These are phyloP conservation scores for Chamaecrista fasciculata DNA, from an alignment of 306 rosid species.

Conservation along the genomic window DNA sequence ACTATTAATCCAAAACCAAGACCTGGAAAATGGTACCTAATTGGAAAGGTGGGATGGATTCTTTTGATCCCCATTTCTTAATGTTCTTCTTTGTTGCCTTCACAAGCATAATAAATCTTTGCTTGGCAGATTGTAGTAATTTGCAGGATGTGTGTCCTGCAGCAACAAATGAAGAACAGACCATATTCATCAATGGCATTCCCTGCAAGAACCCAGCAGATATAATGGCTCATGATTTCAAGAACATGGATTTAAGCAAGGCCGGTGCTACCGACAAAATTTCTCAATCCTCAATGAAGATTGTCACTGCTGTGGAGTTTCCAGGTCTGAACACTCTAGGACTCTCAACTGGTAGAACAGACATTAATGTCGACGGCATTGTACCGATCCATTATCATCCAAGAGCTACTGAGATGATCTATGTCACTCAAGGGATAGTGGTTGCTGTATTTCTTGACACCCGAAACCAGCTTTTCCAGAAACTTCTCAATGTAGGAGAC, in stretches of 20 bases:
- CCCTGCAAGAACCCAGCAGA: conserved; percentile 65
- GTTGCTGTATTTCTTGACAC: conserved; percentile 71
- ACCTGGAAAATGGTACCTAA: conserved; percentile 13
- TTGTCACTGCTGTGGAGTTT: conserved; percentile 58
- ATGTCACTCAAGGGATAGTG: conserved; percentile 53
- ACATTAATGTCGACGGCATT: conserved; percentile 48
- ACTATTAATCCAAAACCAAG: conserved; percentile 7
- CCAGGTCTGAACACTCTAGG: conserved; percentile 75
- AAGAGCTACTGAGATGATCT: conserved; percentile 74
- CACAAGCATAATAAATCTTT: conserved; percentile 28
- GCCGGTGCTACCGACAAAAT: conserved; percentile 38
- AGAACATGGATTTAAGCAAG: conserved; percentile 35
- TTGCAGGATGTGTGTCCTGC: conserved; percentile 73
- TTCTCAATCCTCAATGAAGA: conserved; percentile 41
- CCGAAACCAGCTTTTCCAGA: conserved; percentile 46
- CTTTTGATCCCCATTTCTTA: conserved; percentile 18
- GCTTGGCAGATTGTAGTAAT: conserved; percentile 49
- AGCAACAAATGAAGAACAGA: conserved; percentile 36
- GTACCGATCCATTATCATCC: conserved; percentile 66
- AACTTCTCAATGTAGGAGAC: conserved; percentile 52
- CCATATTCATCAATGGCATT: conserved; percentile 71
- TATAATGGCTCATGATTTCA: conserved; percentile 61
- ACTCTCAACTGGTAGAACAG: conserved; percentile 69
- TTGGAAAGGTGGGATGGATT: conserved; percentile 45
- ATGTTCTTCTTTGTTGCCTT: conserved; percentile 30